Conservation (phyloP, 192 early-diverging fungal species). For the Mortierella claussenii region DNA sequence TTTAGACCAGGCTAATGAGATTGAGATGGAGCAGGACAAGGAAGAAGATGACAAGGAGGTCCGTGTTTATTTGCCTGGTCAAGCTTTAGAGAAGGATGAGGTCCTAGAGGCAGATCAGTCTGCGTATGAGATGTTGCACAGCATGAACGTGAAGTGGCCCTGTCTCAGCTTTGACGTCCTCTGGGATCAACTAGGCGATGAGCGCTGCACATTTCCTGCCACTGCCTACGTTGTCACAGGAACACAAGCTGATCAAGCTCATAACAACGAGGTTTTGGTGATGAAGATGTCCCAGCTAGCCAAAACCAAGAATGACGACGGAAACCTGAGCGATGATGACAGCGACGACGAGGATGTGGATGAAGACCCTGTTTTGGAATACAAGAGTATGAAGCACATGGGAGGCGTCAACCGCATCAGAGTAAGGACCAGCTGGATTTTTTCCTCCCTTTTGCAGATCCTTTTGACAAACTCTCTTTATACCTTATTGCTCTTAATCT, state of each 20-base stretch:
- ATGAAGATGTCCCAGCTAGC: conserved; percentile 97
- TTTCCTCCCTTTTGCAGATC: background rate
- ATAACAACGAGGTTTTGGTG: conserved; percentile 91
- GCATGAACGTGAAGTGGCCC: conserved; percentile 92
- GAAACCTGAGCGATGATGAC: conserved; percentile 76
- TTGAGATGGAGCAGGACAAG: conserved; percentile 53
- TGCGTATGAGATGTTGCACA: conserved; percentile 97
- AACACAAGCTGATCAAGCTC: conserved; percentile 85
- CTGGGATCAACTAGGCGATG: conserved; percentile 83
- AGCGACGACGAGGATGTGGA: conserved; percentile 88
- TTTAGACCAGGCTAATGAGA: conserved; percentile 42
- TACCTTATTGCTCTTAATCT: no score
- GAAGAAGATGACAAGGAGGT: conserved; percentile 67
- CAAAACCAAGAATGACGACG: conserved; percentile 92
- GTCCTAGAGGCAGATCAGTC: conserved; percentile 93
- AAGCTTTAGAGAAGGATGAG: conserved; percentile 85
- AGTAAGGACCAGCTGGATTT: conserved; percentile 44
- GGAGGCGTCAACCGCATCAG: conserved; percentile 95
- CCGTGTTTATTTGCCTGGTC: conserved; percentile 93
- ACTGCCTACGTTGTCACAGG: conserved; percentile 95
- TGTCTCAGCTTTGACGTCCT: conserved; percentile 97
- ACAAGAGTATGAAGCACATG: conserved; percentile 80
- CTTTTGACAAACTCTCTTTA: no score
- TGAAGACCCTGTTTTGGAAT: conserved; percentile 94
- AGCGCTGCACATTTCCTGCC: conserved; percentile 86